Evolutionary conservation across 2,329 filamentous ascomycete species (phyloP).

Genomic region (Plectosphaerella plurivora): DNA sequence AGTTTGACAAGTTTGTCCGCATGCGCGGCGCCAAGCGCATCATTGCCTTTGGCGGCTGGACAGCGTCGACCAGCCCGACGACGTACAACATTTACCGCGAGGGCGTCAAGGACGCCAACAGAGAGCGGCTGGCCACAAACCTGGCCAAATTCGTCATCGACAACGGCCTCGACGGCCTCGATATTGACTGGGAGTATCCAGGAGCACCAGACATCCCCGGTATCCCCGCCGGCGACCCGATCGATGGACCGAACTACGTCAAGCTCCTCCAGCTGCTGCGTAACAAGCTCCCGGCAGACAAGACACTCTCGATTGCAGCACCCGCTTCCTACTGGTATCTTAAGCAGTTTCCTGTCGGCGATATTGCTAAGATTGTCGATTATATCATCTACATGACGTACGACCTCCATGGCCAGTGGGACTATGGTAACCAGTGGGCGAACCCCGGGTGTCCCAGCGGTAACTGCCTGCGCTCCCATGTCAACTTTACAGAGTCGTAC

Average conservation of each 20-base stretch:
- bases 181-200: conserved; percentile 44
- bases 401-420: conserved; percentile 19
- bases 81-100: conserved; percentile 1
- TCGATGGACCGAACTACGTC: conserved; percentile 23
- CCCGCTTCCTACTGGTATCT: conserved; percentile 35
- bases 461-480: neutral
- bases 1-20: no score
- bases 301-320: conserved; percentile 27
- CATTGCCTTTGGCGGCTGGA: conserved; percentile 8
- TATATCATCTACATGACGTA: conserved; percentile 33
- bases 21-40: conserved; percentile 10
- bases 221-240: conserved; percentile 4
- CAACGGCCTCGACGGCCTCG: conserved; percentile 16
- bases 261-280: conserved; percentile 9
- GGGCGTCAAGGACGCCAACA: neutral
- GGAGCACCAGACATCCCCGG: conserved; percentile 19
- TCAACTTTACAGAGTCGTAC: neutral
- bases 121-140: no score
- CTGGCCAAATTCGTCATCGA: neutral
- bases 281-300: no score
- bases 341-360: conserved; percentile 24
- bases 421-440: conserved; percentile 19
- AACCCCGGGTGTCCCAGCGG: neutral
- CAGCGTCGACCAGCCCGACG: no score
- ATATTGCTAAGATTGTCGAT: conserved; percentile 22